Evolutionary conservation across 371 early-diverging fungal genomes (phyloP), one percentile per base, ranked within the genome.

Genomic region (Blastocladiella emersonii): DNA sequence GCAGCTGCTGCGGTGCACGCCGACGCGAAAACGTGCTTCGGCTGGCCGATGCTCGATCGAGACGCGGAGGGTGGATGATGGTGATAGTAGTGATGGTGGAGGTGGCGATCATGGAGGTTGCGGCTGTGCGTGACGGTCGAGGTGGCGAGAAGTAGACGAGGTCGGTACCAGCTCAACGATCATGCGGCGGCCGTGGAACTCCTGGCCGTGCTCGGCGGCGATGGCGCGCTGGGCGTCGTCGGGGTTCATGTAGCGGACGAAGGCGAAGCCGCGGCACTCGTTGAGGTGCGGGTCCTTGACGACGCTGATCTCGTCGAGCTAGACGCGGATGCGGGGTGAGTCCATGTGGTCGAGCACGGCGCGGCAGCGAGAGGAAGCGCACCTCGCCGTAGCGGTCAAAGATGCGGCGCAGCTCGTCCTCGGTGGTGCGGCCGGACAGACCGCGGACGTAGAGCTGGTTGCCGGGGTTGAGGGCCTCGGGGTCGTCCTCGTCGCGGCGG

Each of bases 201-300:
- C 30, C 13, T 30, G 25, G 51, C 30, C 51, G 30, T 51, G 25
- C 51, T 51, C 51, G 51, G 30, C 51, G 2, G 12, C 30, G 17
- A 51, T 51, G 30, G 51, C 51, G 30, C 12, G 7, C 30, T 6
- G 6, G 8, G 51, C 51, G 13, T 51, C 51, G 10, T 51, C 51
- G 25, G 25, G 25, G 30, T 25, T 25, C 30, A 6, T 1, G 30
- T 5, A 51, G 30, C 30, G 25, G 12, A 51, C 30, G 21, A 51
- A 51, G 13, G 51, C 51, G 30, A 51, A 51, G 10, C 51, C 51
- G 30, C 51, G 51, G 51, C 51, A 51, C 30, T 51, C 51, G 51
- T 17, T 17, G 30, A 51, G 25, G 12, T 51, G 51, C 30, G 51
- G 51, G 30, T 51, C 51, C 51, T 51, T 51, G 51, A 51, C 51